Conservation (phyloP, 2,329 filamentous ascomycete genomes). For the Phialophora tarda region DNA sequence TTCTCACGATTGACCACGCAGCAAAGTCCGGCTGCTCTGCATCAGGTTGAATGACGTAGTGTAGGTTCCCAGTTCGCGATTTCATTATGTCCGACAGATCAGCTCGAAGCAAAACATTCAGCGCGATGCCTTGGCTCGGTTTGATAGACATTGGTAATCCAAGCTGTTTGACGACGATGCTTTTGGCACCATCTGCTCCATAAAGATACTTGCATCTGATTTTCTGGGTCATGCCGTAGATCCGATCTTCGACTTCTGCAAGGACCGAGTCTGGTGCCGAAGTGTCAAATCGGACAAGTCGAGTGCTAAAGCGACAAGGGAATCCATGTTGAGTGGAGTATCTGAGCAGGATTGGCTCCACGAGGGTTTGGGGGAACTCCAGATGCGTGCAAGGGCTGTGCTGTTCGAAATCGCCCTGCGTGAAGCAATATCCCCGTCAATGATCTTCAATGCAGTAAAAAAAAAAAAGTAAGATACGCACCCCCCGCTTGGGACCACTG, state of each 20-base stretch:
- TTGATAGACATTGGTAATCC: conserved; percentile 54
- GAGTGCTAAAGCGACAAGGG: conserved; percentile 48
- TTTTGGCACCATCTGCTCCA: conserved; percentile 41
- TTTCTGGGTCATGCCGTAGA: conserved; percentile 44
- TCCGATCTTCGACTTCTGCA: conserved; percentile 46
- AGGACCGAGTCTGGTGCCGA: conserved; percentile 41
- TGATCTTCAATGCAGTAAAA: conserved; percentile 1
- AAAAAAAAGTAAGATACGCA: conserved; percentile 8
- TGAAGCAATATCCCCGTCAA: conserved; percentile 5
- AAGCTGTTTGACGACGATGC: conserved; percentile 54
- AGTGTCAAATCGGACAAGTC: conserved; percentile 42
- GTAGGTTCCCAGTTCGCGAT: conserved; percentile 62
- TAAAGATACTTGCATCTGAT: conserved; percentile 58
- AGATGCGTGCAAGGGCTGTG: conserved; percentile 50
- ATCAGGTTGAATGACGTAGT: conserved; percentile 64
- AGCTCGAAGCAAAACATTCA: conserved; percentile 57
- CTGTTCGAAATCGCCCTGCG: conserved; percentile 48
- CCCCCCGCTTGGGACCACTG: conserved; percentile 42
- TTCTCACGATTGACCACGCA: conserved; percentile 58
- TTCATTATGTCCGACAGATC: conserved; percentile 59
- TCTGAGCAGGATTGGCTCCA: conserved; percentile 51
- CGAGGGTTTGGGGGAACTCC: conserved; percentile 51
- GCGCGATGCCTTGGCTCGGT: conserved; percentile 53
- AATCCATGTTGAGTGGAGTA: conserved; percentile 47
- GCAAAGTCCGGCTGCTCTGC: conserved; percentile 53